Evolutionary conservation across 768 basidiomycete genomes (phyloP), one percentile per base, ranked within the genome.

Genomic region (Psilocybe sp.): DNA sequence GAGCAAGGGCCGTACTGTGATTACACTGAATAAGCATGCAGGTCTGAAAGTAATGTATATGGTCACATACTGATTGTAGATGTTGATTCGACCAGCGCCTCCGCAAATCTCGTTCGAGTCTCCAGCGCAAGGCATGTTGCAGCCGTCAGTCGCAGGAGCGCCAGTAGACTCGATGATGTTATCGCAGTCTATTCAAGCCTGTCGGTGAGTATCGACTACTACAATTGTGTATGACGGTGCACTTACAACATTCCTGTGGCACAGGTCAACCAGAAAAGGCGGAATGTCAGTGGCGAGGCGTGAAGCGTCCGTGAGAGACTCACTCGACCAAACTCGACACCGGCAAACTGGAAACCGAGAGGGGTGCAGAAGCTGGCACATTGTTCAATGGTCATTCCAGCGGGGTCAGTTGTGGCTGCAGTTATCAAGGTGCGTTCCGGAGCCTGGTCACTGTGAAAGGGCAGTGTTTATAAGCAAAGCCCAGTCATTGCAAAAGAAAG

Each of bases 51-150:
- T 49, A 40, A 19, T 49, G 43, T 23, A 53, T 38, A n/a, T 12
- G 10, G 28, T 19, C 15, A 46, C 39, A 4, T 42, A 49, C 34
- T 34, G 39, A 14, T 49, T 23, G 40, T 51, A 59, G 4, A 59
- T 50, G 15, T 50, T 51, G 32, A 56, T 53, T 0, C 47, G 53
- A 62, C 69, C 60, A 1, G 76, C 75, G 1, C 78, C 81, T 20
- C 85, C 86, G 55, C 85, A 87, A 4, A 60, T 59, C 60, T 89
- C 80, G 2, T 60, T 49, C 9, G 78, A 38, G 57, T 85, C 70
- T 13, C 86, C 86, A 1, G 72, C 69, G 60, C 86, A 89, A 11
- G 76, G 57, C 68, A 76, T 74, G 54, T 74, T 75, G 58, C 86
- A 89, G 4, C 59, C 50, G 23, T 73, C 64, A 8, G 74, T 72